Evolutionary conservation across 805 yeast genomes (phyloP), one percentile per base, ranked within the genome.

Genomic region (Teunomyces panamensis): DNA sequence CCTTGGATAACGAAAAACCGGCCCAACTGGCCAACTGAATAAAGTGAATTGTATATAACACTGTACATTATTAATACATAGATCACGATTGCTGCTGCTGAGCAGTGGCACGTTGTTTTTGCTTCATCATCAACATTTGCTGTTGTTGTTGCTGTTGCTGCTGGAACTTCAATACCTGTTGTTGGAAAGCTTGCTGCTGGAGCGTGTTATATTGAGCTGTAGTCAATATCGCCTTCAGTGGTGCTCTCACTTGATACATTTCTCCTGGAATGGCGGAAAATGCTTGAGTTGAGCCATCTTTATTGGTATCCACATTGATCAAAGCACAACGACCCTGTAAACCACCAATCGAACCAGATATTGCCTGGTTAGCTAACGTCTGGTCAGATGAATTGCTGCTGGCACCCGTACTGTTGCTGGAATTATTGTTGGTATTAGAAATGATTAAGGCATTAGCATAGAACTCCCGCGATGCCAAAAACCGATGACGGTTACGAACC

Each of bases 401-500:
- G 32, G 32, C 50, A 16, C 41, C 43, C 9, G 41, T 43, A 5
- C 33, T 34, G 48, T 16, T 37, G 9, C 20, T 39, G 29, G 27
- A 20, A 5, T 81, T 79, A 45, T 79, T 79, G 30, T 77, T 73
- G 46, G 67, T 66, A 43, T 84, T 79, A 36, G 87, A 77, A 9
- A 83, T 89, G 8, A 87, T 73, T 10, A 87, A 75, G 1, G 96
- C 92, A 50, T 87, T 81, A 1, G 97, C 96, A 68, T 92, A 87
- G 84, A 91, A 88, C 64, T 94, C 99, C 54, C 98, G 78, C 87
- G 89, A 85, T 51, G 95, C 80, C 56, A 94, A 75, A 57, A 88
- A 89, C 48, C 83, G 78, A 28, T 84, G 83, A 52, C 96, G 79
- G 45, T 83, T 69, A 43, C 87, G 73, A 0, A 85, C 78, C 3